These are phyloP conservation scores for Roridomyces roridus DNA, from an alignment of 768 basidiomycete species.

Conservation along the genomic window DNA sequence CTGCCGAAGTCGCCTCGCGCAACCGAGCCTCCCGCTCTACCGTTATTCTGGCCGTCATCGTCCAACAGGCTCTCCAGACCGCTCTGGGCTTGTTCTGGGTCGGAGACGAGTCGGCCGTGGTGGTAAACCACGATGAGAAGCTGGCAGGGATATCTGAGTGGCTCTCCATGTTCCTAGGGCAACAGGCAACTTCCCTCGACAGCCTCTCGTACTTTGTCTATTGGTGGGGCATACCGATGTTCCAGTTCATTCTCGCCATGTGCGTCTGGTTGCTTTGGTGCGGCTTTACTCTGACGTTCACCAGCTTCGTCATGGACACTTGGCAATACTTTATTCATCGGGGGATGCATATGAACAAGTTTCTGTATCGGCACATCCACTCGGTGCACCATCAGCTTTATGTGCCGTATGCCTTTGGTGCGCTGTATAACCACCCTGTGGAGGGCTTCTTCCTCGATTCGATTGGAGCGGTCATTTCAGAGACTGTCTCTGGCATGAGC, in stretches of 20 bases:
- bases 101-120: slow-evolving; percentile 44
- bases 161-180: slow-evolving; percentile 46
- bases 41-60: slow-evolving; percentile 80
- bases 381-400: slow-evolving; percentile 96
- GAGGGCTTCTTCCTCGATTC: slow-evolving; percentile 94
- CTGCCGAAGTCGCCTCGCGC: slow-evolving; percentile 72
- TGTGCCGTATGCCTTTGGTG: slow-evolving; percentile 96
- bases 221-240: slow-evolving; percentile 89
- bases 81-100: slow-evolving; percentile 74
- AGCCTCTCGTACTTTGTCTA: slow-evolving; percentile 68
- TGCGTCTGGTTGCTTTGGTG: slow-evolving; percentile 49
- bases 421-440: slow-evolving; percentile 96
- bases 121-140: slow-evolving; percentile 46
- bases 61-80: slow-evolving; percentile 91
- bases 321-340: slow-evolving; percentile 99
- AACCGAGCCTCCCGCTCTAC: slow-evolving; percentile 76
- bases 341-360: slow-evolving; percentile 88
- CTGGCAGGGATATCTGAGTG: slow-evolving; percentile 47
- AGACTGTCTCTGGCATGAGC: slow-evolving; percentile 68
- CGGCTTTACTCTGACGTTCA: not conserved
- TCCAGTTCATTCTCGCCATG: slow-evolving; percentile 83
- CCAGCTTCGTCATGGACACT: slow-evolving; percentile 91
- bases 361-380: slow-evolving; percentile 90
- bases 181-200: slow-evolving; percentile 42
- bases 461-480: slow-evolving; percentile 79